These are phyloP conservation scores for Stemphylium lycopersici DNA, from an alignment of 2,329 filamentous ascomycete species.

Conservation along the genomic window DNA sequence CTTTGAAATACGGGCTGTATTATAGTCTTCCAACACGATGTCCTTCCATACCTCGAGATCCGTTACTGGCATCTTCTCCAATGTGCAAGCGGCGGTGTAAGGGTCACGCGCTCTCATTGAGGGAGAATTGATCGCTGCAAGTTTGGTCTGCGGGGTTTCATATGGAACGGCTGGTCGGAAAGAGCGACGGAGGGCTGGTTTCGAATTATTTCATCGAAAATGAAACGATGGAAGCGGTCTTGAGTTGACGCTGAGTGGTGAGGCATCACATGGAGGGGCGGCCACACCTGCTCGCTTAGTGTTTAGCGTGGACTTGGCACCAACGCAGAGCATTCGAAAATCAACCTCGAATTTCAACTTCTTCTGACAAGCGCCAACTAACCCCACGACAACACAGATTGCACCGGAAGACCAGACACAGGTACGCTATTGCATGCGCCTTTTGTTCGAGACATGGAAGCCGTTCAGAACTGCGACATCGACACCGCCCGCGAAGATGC, in stretches of 20 bases:
- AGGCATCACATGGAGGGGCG: neutral
- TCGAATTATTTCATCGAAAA: neutral
- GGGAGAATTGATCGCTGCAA: too few species aligned
- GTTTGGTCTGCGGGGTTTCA: too few species aligned
- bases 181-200: too few species aligned
- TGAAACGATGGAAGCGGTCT: neutral
- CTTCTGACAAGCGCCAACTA: slow-evolving; percentile 36
- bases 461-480: slow-evolving; percentile 25
- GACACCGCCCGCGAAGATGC: slow-evolving; percentile 17
- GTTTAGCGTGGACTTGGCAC: slow-evolving; percentile 15
- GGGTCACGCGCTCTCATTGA: too few species aligned
- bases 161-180: too few species aligned
- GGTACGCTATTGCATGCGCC: slow-evolving; percentile 34
- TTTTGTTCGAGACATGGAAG: slow-evolving; percentile 12
- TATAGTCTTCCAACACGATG: neutral
- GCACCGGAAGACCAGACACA: slow-evolving; percentile 46
- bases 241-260: neutral
- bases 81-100: neutral
- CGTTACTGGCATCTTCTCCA: neutral
- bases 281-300: slow-evolving; percentile 12
- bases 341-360: slow-evolving; percentile 23
- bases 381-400: slow-evolving; percentile 45
- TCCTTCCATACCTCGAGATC: neutral
- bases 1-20: neutral
- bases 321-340: slow-evolving; percentile 15